Evolutionary conservation across 1,139 yeast species (phyloP).

Genomic region (Zygosaccharomyces sapae): DNA sequence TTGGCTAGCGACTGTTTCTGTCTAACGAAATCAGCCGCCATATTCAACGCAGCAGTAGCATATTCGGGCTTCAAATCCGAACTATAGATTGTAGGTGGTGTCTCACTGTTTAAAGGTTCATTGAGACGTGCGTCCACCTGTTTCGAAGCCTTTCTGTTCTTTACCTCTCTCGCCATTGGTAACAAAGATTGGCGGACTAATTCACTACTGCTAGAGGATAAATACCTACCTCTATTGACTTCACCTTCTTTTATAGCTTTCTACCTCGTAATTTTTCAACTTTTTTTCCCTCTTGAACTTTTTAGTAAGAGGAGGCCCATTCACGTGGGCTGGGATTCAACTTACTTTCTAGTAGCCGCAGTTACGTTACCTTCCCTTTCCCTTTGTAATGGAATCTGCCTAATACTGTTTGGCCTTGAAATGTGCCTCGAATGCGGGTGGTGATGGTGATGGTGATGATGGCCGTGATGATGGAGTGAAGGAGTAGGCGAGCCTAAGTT

Average conservation of each 20-base stretch:
- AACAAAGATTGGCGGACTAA: too few relatives aligned
- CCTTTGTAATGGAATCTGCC: constrained; percentile 27
- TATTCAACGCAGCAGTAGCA: constrained; percentile 55
- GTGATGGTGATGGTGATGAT: constrained; percentile 12
- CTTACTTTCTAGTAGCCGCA: constrained; percentile 21
- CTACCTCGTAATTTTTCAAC: background rate
- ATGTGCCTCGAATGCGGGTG: constrained; percentile 11
- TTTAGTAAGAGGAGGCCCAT: background rate
- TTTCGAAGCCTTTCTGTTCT: constrained; percentile 6
- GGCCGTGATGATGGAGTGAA: constrained; percentile 12
- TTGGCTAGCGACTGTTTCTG: constrained; percentile 54
- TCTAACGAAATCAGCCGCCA: constrained; percentile 61
- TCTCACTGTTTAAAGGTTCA: constrained; percentile 49
- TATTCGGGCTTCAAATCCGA: constrained; percentile 50
- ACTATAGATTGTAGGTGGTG: constrained; percentile 48
- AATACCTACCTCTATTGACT: too few relatives aligned
- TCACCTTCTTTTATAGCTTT: too few relatives aligned
- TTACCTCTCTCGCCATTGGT: constrained; percentile 1
- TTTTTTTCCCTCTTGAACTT: background rate
- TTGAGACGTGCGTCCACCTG: constrained; percentile 51
- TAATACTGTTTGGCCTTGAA: constrained; percentile 22
- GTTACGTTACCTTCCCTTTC: constrained; percentile 3
- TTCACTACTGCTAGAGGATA: too few relatives aligned
- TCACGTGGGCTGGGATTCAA: background rate
- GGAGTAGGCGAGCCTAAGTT: constrained; percentile 3